Conservation (phyloP, 441 rosid species). For the Erysimum pusillum region DNA sequence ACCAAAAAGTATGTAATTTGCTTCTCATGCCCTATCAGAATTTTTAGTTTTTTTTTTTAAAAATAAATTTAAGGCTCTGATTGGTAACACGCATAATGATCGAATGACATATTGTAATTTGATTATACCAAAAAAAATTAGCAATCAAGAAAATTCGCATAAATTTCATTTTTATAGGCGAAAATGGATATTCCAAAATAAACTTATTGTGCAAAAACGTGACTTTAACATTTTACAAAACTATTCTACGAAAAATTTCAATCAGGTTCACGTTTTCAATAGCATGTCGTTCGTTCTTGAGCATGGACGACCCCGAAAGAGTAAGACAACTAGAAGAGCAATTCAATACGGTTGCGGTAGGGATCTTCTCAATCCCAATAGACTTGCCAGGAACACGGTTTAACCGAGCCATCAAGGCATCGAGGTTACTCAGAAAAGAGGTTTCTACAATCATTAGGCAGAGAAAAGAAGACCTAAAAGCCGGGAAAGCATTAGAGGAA, state of each 20-base stretch:
- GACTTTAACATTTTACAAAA: too few species aligned
- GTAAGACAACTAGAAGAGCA: conserved; percentile 34
- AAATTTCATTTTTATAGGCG: too few species aligned
- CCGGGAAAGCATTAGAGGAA: conserved; percentile 22
- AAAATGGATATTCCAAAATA: too few species aligned
- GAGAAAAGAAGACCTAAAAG: conserved; percentile 43
- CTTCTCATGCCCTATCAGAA: too few species aligned
- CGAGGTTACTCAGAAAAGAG: conserved; percentile 46
- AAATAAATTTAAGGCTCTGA: too few species aligned
- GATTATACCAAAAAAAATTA: too few species aligned
- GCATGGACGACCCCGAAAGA: conserved; percentile 49
- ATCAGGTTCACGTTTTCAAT: conserved; percentile 51
- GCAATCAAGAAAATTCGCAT: too few species aligned
- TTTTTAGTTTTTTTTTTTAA: too few species aligned
- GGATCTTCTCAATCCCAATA: conserved; percentile 52
- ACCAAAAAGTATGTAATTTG: too few species aligned
- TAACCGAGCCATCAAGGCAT: conserved; percentile 50
- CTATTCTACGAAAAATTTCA: not conserved
- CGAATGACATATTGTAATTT: too few species aligned
- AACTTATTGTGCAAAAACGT: too few species aligned
- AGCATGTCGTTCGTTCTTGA: conserved; percentile 55
- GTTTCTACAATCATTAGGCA: conserved; percentile 34
- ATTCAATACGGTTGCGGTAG: conserved; percentile 41
- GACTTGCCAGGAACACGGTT: conserved; percentile 57
- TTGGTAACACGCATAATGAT: too few species aligned